Evolutionary conservation across 306 rosid species (phyloP).

Genomic region (Cucumis melo): DNA sequence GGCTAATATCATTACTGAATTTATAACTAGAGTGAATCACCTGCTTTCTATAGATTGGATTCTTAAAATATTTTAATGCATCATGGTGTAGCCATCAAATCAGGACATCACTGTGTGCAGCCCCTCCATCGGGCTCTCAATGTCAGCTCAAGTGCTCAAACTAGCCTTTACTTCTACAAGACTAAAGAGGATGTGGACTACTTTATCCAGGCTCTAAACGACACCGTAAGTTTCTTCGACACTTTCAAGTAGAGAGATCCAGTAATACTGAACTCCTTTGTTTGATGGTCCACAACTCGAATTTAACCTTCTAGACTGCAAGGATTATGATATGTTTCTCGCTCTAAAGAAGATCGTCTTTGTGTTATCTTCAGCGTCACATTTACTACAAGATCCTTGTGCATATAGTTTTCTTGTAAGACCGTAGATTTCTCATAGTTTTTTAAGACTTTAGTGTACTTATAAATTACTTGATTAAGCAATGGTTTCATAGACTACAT

Average conservation of each 20-base stretch:
- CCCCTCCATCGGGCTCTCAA: conserved; percentile 77
- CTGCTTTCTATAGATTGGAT: background rate
- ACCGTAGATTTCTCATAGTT: background rate
- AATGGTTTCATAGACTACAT: background rate
- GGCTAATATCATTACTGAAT: background rate
- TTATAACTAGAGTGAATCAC: background rate
- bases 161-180: conserved; percentile 78
- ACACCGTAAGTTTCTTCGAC: conserved; percentile 71
- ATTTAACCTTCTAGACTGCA: background rate
- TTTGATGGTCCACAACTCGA: background rate
- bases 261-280: background rate
- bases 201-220: conserved; percentile 54
- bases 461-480: background rate
- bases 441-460: background rate
- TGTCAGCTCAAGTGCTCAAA: conserved; percentile 62
- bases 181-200: conserved; percentile 71
- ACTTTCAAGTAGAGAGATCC: conserved; percentile 39
- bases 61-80: conserved; percentile 18
- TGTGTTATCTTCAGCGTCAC: background rate
- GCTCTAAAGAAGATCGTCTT: background rate
- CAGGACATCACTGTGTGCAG: conserved; percentile 97
- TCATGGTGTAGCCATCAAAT: conserved; percentile 95
- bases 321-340: background rate
- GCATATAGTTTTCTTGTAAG: too few relatives aligned
- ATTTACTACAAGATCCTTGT: background rate